Percentiles rank a stretch among this genome's conserved stretches.
These are phyloP conservation scores for Cenococcum geophilum DNA, from an alignment of 495 filamentous ascomycete genomes.

Conservation along the genomic window DNA sequence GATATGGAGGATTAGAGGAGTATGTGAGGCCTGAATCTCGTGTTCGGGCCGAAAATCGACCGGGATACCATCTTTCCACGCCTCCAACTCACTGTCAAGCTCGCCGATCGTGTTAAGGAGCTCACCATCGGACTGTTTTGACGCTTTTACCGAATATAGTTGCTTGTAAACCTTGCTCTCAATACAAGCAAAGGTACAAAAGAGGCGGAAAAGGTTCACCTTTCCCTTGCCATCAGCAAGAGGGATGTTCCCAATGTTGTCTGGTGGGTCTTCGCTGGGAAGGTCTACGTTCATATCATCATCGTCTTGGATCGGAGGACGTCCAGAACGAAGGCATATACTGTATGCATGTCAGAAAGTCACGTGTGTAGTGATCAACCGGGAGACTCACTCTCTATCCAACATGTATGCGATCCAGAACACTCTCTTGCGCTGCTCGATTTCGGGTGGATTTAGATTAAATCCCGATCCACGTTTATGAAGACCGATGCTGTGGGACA, in stretches of 20 bases:
- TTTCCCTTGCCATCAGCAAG: conserved; percentile 85
- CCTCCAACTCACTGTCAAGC: conserved; percentile 84
- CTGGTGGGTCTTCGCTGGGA: conserved; percentile 81
- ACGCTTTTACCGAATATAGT: conserved; percentile 87
- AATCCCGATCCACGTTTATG: conserved; percentile 90
- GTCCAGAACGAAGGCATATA: conserved; percentile 83
- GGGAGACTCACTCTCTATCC: conserved; percentile 68
- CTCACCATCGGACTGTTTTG: conserved; percentile 88
- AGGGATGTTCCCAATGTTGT: conserved; percentile 90
- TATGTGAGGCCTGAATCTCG: conserved; percentile 86
- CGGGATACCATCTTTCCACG: conserved; percentile 94
- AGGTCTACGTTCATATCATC: conserved; percentile 98
- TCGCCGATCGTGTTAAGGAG: conserved; percentile 93
- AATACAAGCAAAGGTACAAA: conserved; percentile 87
- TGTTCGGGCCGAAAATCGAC: conserved; percentile 91
- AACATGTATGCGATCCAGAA: conserved; percentile 98
- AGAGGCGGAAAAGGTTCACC: conserved; percentile 84
- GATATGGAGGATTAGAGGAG: conserved; percentile 83
- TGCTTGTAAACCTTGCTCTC: conserved; percentile 90
- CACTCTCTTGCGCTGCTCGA: conserved; percentile 91
- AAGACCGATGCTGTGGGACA: conserved; percentile 89
- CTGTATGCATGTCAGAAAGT: conserved; percentile 38
- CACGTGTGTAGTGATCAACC: not conserved
- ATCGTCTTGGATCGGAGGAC: conserved; percentile 91
- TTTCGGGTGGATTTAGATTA: conserved; percentile 81